phyloP scores from a whole-genome alignment of 495 filamentous ascomycete species.

The Aspergillus affinis region DNA sequence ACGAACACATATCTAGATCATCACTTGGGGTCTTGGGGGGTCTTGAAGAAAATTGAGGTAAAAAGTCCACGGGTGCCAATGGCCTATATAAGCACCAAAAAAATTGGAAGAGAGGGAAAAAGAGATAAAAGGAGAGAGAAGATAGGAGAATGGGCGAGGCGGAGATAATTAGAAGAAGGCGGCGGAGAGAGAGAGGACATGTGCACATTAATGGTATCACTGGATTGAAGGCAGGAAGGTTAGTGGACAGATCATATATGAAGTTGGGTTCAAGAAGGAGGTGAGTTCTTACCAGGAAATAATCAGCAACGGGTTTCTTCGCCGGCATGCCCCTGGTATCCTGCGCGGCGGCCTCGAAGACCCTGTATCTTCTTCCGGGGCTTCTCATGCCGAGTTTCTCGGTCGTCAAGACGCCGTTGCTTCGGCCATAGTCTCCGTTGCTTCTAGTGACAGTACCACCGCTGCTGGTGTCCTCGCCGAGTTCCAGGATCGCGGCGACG shows the following conservation, averaged over 20 bases:
- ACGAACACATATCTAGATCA: neutral
- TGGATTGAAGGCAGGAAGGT: neutral
- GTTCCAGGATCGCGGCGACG: slow-evolving; percentile 90
- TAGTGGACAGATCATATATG: neutral
- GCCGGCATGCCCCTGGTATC: slow-evolving; percentile 97
- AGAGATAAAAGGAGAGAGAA: neutral
- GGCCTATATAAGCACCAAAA: neutral
- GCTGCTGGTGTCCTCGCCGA: slow-evolving; percentile 78
- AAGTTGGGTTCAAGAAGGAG: neutral
- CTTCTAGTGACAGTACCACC: slow-evolving; percentile 73
- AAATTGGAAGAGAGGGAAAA: neutral
- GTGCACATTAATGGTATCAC: slow-evolving; percentile 5
- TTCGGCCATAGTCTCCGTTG: slow-evolving; percentile 73
- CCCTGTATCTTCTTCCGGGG: slow-evolving; percentile 87
- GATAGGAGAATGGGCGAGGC: too few species aligned
- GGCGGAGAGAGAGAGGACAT: neutral
- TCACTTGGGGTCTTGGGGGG: neutral
- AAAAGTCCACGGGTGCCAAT: neutral
- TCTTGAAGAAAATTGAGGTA: neutral
- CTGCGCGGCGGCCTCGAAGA: slow-evolving; percentile 96
- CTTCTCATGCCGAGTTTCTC: slow-evolving; percentile 55
- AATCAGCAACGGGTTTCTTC: slow-evolving; percentile 97
- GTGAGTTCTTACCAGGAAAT: slow-evolving; percentile 67
- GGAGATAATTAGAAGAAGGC: neutral
- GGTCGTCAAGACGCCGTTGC: slow-evolving; percentile 45